Conservation (phyloP, 2,329 filamentous ascomycete genomes). For the Xenoacremonium recifei region DNA sequence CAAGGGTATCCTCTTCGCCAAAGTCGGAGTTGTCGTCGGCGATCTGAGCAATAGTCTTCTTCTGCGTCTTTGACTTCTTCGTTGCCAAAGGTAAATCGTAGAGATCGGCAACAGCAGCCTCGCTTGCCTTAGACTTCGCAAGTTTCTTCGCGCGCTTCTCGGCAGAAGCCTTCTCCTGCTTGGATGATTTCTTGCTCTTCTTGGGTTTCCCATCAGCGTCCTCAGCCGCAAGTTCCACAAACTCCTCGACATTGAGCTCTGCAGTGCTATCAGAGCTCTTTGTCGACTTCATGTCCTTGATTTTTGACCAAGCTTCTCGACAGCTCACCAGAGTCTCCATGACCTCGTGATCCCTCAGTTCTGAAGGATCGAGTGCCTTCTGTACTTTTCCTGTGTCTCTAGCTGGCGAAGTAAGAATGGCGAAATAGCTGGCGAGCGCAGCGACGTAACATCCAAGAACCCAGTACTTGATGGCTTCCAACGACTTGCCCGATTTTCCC, state of each 20-base stretch:
- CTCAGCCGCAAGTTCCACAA: conserved; percentile 21
- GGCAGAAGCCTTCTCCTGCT: conserved; percentile 22
- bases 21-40: conserved; percentile 75
- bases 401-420: conserved; percentile 80
- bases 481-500: conserved; percentile 47
- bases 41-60: conserved; percentile 35
- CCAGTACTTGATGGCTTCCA: conserved; percentile 72
- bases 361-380: conserved; percentile 68
- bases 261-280: conserved; percentile 36
- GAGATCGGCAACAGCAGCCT: conserved; percentile 69
- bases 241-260: conserved; percentile 16
- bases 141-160: conserved; percentile 42
- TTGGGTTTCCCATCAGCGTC: conserved; percentile 26
- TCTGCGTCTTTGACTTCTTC: conserved; percentile 44
- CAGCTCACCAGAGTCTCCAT: conserved; percentile 84
- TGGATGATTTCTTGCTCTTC: conserved; percentile 30
- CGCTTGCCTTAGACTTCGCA: conserved; percentile 58
- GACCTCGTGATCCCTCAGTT: conserved; percentile 84
- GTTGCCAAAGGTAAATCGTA: conserved; percentile 56
- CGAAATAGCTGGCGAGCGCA: conserved; percentile 89
- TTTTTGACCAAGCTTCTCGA: conserved; percentile 75
- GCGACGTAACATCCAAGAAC: conserved; percentile 84
- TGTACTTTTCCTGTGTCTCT: conserved; percentile 53
- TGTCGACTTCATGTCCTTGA: conserved; percentile 61
- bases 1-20: conserved; percentile 81